A percentile compares a stretch with the other conserved stretches of the same genome.
These are phyloP conservation scores for Aegle marmelos DNA, from an alignment of 345 rosid species.

Conservation along the genomic window DNA sequence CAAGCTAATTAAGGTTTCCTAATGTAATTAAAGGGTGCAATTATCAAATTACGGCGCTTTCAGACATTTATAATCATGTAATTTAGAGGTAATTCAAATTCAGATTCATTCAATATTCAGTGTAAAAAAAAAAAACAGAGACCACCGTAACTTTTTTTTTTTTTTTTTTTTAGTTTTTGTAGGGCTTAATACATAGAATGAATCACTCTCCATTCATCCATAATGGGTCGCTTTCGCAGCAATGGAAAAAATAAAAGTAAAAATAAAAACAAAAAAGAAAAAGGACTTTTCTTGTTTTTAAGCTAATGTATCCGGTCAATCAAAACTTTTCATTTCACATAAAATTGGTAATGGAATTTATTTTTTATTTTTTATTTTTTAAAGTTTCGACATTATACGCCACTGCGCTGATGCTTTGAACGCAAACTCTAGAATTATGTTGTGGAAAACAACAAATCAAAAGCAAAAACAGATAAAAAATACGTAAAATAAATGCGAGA, in stretches of 20 bases:
- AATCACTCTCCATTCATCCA: too few species aligned
- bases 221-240: background rate
- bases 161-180: background rate
- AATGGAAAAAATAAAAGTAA: too few species aligned
- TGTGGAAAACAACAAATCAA: conserved; percentile 1
- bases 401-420: background rate
- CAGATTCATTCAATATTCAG: too few species aligned
- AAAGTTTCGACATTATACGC: background rate
- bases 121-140: too few species aligned
- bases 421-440: background rate
- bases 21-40: too few species aligned
- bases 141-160: background rate
- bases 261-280: too few species aligned
- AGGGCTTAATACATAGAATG: too few species aligned
- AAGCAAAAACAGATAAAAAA: background rate
- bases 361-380: background rate
- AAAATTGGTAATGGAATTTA: background rate
- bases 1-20: too few species aligned
- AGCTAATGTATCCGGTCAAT: background rate
- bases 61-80: too few species aligned
- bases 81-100: too few species aligned
- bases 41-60: too few species aligned
- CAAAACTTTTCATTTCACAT: background rate
- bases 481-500: background rate
- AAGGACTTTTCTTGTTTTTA: background rate